These are phyloP conservation scores for Aegilops sharonensis DNA, from an alignment of 176 grass and related monocot genomes.

Conservation along the genomic window DNA sequence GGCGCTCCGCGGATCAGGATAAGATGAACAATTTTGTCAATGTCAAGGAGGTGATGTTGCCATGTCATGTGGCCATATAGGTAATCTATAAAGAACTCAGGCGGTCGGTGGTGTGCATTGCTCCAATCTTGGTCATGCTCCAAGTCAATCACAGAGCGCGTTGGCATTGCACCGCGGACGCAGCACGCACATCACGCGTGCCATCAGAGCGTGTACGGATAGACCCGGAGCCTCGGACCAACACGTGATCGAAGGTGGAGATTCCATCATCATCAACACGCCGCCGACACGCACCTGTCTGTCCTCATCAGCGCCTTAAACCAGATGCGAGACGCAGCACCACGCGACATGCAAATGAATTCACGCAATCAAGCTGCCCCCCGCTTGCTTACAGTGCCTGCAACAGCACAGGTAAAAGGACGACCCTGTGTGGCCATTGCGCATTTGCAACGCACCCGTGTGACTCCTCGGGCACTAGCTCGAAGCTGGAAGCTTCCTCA, in stretches of 20 bases:
- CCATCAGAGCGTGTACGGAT: not conserved
- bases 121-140: not conserved
- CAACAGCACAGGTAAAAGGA: constrained; percentile 25
- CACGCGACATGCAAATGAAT: not conserved
- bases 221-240: not conserved
- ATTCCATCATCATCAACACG: not conserved
- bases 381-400: not conserved
- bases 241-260: not conserved
- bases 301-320: not conserved
- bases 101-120: not conserved
- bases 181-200: not conserved
- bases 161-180: not conserved
- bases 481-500: not conserved
- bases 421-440: not conserved
- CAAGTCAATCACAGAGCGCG: not conserved
- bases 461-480: constrained; percentile 18
- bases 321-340: not conserved
- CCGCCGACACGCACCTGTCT: not conserved
- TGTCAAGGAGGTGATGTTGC: not conserved
- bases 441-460: not conserved
- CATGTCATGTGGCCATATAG: not conserved
- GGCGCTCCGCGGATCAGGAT: constrained; percentile 3
- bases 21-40: not conserved
- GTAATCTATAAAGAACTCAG: not conserved
- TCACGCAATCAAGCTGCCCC: not conserved